Base-by-base conservation (phyloP, 1,139 yeast genomes). In the Yamadazyma buinensis region DNA sequence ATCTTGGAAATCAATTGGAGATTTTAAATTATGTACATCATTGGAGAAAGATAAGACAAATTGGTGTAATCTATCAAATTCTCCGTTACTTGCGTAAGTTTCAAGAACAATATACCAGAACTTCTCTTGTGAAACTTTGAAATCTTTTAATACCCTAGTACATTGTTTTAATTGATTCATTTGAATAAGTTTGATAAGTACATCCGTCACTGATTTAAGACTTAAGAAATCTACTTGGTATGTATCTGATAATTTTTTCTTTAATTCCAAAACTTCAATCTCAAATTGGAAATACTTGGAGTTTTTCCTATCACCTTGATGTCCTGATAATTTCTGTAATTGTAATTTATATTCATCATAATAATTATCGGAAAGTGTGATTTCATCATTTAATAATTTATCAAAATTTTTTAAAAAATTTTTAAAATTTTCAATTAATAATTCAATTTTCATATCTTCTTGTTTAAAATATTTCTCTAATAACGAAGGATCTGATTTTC, bases 1-100 rank as follows among this genome's bases (percentile, higher is more conserved):
- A 2, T 82, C 78, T 42, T 70, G 72, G 44, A 80, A 84, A 0
- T 94, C 94, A 36, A 87, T 83, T 0, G 90, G 87, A 1, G 94
- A 74, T 46, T 75, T 79, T 36, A 70, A 67, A n/a, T 43, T 37
- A 1, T 44, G 36, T 21, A 47, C 41, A 23, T 52, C 51, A 25
- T 45, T 42, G 5, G 48, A 43, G 3, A 57, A 40, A 8, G 70
- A 55, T 7, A 61, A 52, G 20, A 65, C 55, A 45, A 73, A 72
- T 38, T 67, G 68, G 40, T 64, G 75, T 24, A 90, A 56, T 32
- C 76, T 79, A 20, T 80, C 84, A 65, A 84, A 85, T 33, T 80
- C 79, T 7, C 73, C 66, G 2, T 67, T 50, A 11, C 67, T 59
- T 1, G 79, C 65, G 34, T 77, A 67, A 0, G 75, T 72, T 15